These are phyloP conservation scores for Datura wrightii DNA, from an alignment of 257 asterid genomes.

Conservation along the genomic window DNA sequence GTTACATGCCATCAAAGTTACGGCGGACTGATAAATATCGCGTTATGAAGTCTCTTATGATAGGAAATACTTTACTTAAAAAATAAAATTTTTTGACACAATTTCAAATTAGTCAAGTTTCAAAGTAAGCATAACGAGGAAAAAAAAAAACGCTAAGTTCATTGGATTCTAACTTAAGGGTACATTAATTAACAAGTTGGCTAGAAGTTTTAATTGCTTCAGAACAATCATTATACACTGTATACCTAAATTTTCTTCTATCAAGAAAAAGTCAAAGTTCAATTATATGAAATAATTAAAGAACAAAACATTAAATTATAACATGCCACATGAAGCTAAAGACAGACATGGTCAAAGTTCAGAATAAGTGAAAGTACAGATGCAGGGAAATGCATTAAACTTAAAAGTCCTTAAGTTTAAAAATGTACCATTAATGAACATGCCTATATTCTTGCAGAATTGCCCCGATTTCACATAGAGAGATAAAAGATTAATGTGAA, in stretches of 20 bases:
- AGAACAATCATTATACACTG: conserved; percentile 21
- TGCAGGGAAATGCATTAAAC: not conserved
- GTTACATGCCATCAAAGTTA: no score
- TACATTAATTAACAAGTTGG: conserved; percentile 19
- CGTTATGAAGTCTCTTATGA: no score
- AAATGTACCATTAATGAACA: conserved; percentile 26
- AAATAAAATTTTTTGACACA: no score
- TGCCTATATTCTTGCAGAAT: conserved; percentile 26
- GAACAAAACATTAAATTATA: not conserved
- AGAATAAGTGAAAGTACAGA: conserved; percentile 14
- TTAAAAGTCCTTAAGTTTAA: not conserved
- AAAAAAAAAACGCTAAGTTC: not conserved
- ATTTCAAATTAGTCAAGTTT: no score
- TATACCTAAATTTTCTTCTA: not conserved
- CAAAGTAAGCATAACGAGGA: no score
- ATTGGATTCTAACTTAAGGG: conserved; percentile 8
- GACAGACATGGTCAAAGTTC: conserved; percentile 31
- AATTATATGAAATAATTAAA: conserved; percentile 21
- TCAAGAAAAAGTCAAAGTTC: conserved; percentile 12
- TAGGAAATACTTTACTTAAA: no score
- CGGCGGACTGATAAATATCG: no score
- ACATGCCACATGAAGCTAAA: conserved; percentile 4
- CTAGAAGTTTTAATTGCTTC: conserved; percentile 1
- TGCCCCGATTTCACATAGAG: not conserved
- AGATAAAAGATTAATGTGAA: not conserved